Base-by-base conservation (phyloP, 371 early-diverging fungal genomes). In the Apophysomyces elegans region DNA sequence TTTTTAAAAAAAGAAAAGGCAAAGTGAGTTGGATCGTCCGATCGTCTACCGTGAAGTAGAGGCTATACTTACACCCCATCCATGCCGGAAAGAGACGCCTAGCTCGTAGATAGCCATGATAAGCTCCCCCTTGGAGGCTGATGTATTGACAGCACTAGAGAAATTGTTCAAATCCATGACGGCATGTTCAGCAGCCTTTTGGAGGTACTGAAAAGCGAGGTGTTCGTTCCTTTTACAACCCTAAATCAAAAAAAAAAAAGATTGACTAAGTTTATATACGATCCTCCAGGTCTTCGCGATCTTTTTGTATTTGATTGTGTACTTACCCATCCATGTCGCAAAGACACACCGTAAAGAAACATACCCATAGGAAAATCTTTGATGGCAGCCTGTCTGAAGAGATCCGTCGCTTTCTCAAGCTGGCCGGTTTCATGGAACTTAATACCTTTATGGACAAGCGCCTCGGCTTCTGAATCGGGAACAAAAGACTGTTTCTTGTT, bases 61-160 rank as follows among this genome's bases (percentile, higher is more conserved):
- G 26, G 32, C 38, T 6, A 26, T 37, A 59, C 66, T 81, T 5
- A 89, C 93, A 41, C 95, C 96, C 96, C 96, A 96, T 18, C 96
- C 96, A 63, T 95, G 94, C 37, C 89, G 85, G 76, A 92, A 96
- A 64, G 72, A 72, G 4, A 92, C 83, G 7, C 91, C 94, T 11
- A 96, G 82, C 69, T 95, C 96, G 70, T 91, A 93, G 58, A 96
- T 89, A 4, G 95, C 95, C 70, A 94, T 83, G 6, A 88, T 87
- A 56, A 93, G 62, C 54, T 80, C 82, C 45, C 76, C 72, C 59
- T 76, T 76, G 26, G 70, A 69, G 21, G 71, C 75, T 12, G 72
- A 74, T 1, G 69, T 70, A 58, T 68, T 74, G 41, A 69, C 74
- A 4, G 70, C 68, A 26, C 62, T 68, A 14, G 71, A 69, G 7